Conservation (phyloP, 2,329 filamentous ascomycete genomes). For the Dendryphion nanum region DNA sequence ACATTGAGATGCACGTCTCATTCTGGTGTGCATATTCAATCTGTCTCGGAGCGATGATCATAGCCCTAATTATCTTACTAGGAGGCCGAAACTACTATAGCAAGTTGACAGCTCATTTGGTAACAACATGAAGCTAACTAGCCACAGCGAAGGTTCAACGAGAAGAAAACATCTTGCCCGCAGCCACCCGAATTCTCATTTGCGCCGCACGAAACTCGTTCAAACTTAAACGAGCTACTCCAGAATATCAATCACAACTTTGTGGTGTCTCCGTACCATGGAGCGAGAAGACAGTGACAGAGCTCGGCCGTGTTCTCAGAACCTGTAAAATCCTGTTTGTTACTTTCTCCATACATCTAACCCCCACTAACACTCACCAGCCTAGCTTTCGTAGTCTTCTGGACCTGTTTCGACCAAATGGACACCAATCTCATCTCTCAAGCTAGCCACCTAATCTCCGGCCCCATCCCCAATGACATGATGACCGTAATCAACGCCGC, state of each 20-base stretch:
- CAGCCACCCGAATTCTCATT: slow-evolving; percentile 5
- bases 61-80: slow-evolving; percentile 54
- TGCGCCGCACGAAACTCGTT: slow-evolving; percentile 12
- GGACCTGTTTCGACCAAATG: slow-evolving; percentile 41
- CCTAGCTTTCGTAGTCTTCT: slow-evolving; percentile 35
- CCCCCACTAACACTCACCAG: too few relatives aligned
- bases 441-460: slow-evolving; percentile 34
- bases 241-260: slow-evolving; percentile 7
- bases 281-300: slow-evolving; percentile 16
- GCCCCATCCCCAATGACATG: slow-evolving; percentile 36
- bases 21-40: slow-evolving; percentile 67
- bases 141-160: slow-evolving; percentile 13
- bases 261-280: slow-evolving; percentile 10
- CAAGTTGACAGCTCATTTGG: slow-evolving; percentile 1
- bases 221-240: slow-evolving; percentile 11
- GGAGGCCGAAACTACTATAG: slow-evolving; percentile 8
- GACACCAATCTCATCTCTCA: slow-evolving; percentile 40
- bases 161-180: slow-evolving; percentile 12
- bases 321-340: slow-evolving; percentile 19
- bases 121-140: too few relatives aligned
- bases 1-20: slow-evolving; percentile 65
- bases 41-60: slow-evolving; percentile 61
- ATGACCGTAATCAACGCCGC: slow-evolving; percentile 31
- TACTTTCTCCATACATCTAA: too few relatives aligned
- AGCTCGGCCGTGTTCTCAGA: slow-evolving; percentile 15